Evolutionary conservation across 176 grass and related monocot genomes (phyloP), one percentile per base, ranked within the genome.

Genomic region (Oryza meridionalis): DNA sequence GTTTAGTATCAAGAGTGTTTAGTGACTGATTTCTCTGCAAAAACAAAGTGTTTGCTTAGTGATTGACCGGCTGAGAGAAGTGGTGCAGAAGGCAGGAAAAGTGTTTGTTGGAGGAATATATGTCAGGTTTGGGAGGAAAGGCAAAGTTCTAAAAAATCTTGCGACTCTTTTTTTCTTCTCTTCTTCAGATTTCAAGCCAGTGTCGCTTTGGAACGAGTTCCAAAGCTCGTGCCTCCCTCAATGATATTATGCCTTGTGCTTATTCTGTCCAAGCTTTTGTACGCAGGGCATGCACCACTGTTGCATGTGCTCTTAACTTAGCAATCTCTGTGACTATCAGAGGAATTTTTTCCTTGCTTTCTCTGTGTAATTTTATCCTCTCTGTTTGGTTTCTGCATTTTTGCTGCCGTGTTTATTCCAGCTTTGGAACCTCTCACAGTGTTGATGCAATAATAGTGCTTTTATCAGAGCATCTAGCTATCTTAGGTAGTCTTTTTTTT

Each of bases 251-350:
- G 85, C 85, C 76, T 80, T 53, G 70, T 84, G 70, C 70, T 87
- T 87, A 77, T 91, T 91, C 85, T 91, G 81, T 80, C 81, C 81
- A 80, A 62, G 85, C 76, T 87, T 87, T 91, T 79, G 38, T 70
- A 10, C 63, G 74, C 88, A 81, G 31, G 43, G 51, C 42, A 46
- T 82, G 78, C 75, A 22, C 29, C 53, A 42, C 80, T 75, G 55
- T 84, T 75, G 84, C 68, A 26, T 70, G 84, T 68, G 32, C 84
- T 43, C 82, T 69, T 62, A 69, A 78, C 67, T 68, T 76, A 77
- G 61, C 38, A 40, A 40, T 53, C 50, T 58, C 73, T 16, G 7
- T 44, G 70, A 17, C 73, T 61, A 58, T 73, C 78, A 86, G 21
- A 86, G 26, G 79, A 78, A 82, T 77, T 69, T 9, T 31, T 38